Evolutionary conservation across 2,329 filamentous ascomycete species (phyloP), one percentile per base, ranked within the genome.

Genomic region (Orbilia ellipsospora): DNA sequence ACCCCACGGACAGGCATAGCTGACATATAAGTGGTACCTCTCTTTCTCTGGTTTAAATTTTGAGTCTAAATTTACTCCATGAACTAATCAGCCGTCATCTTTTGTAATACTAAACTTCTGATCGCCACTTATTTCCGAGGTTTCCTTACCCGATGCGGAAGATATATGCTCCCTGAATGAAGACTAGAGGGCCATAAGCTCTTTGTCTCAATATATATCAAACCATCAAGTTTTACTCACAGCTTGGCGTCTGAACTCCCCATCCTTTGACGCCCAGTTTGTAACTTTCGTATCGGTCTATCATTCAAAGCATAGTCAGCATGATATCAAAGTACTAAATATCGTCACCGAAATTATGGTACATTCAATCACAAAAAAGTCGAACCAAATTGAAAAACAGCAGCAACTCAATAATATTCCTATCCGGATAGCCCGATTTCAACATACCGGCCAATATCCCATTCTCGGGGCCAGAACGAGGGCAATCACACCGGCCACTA

Each of bases 1-100:
- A 79, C 78, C 90, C 94, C 94, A 97, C 2, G 94, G 94, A 83
- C 94, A 97, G 5, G 94, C 94, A 83, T 96, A 97, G 80, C 91
- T 94, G 78, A 97, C 90, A 81, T 94, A 99, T 79, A 99, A 88
- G 83, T 99, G 95, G 82, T 99, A 99, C 67, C 95, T 88, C 63
- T 88, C 92, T 83, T 92, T 92, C 84, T 98, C 94, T 0, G 93
- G 88, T 4, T 93, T 91, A 79, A 93, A 97, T 82, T 90, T 84
- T 4, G 92, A 90, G 50, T 88, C 90, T 0, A 88, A 83, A 79
- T 92, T 88, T 77, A 7, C 31, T 36, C 31, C 86, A 88, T 23
- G 23, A 52, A 5, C 20, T 23, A 23, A 12, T 52, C 12, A 52
- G 48, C 8, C 44, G 13, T 48, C 5, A 36, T 36, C 13, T 12